Evolutionary conservation across 345 rosid species (phyloP).

Genomic region (Corymbia maculata): DNA sequence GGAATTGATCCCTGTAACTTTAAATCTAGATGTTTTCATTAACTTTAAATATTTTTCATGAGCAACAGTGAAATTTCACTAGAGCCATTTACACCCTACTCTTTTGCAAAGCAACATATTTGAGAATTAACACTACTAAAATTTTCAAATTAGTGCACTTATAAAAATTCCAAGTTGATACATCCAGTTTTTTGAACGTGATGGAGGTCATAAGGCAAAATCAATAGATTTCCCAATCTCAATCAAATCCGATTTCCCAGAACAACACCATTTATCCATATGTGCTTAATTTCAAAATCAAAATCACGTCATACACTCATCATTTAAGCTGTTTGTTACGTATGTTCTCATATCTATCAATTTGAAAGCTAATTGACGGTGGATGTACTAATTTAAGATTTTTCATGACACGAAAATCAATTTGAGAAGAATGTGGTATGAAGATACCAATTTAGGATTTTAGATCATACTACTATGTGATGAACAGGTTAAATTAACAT

Average conservation of each 20-base stretch:
- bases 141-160: neutral
- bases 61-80: too few relatives aligned
- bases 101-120: neutral
- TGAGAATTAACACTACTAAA: neutral
- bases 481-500: neutral
- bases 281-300: neutral
- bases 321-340: too few relatives aligned
- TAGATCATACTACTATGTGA: neutral
- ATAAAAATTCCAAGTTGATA: too few relatives aligned
- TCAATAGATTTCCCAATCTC: neutral
- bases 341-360: neutral
- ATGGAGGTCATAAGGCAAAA: rapidly evolving
- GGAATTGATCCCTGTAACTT: neutral
- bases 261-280: too few relatives aligned
- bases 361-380: neutral
- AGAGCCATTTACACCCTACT: neutral
- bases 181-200: too few relatives aligned
- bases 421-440: rapidly evolving
- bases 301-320: rapidly evolving
- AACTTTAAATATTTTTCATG: too few relatives aligned
- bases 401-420: rapidly evolving
- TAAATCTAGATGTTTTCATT: neutral
- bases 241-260: too few relatives aligned
- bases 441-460: neutral
- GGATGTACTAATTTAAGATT: rapidly evolving